A percentile compares a stretch with the other conserved stretches of the same genome.
These are phyloP conservation scores for Gremmenia infestans DNA, from an alignment of 2,329 filamentous ascomycete genomes.

Conservation along the genomic window DNA sequence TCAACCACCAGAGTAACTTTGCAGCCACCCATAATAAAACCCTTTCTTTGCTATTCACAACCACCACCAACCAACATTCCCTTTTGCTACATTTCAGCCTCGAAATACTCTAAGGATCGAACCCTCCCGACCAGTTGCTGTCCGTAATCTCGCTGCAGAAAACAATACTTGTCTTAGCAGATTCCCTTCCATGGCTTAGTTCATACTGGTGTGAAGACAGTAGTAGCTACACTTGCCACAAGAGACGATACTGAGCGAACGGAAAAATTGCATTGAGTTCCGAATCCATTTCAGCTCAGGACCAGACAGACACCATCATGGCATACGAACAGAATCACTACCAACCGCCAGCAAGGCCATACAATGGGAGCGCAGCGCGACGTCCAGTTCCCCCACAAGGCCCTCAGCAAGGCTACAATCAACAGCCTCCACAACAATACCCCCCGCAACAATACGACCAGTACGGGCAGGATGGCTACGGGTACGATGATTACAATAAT, in stretches of 20 bases:
- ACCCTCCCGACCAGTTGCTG: neutral
- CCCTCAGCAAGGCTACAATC: conserved; percentile 16
- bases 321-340: conserved; percentile 30
- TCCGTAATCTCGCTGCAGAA: neutral
- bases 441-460: conserved; percentile 55
- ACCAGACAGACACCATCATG: conserved; percentile 26
- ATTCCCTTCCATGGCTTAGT: neutral
- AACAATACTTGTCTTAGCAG: neutral
- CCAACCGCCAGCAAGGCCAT: conserved; percentile 27
- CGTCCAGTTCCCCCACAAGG: conserved; percentile 25
- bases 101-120: neutral
- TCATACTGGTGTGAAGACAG: neutral
- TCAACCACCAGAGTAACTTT: too few species aligned
- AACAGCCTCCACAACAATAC: conserved; percentile 44
- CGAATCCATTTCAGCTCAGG: neutral
- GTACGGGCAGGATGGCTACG: conserved; percentile 28
- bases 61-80: too few species aligned
- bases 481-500: conserved; percentile 26
- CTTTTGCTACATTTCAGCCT: neutral
- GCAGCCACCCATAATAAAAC: too few species aligned
- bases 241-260: neutral
- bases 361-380: conserved; percentile 26
- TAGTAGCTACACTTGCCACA: neutral
- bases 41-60: too few species aligned
- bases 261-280: neutral